Base-by-base conservation (phyloP, 805 yeast genomes). In the Hermanozyma aechmeae region DNA sequence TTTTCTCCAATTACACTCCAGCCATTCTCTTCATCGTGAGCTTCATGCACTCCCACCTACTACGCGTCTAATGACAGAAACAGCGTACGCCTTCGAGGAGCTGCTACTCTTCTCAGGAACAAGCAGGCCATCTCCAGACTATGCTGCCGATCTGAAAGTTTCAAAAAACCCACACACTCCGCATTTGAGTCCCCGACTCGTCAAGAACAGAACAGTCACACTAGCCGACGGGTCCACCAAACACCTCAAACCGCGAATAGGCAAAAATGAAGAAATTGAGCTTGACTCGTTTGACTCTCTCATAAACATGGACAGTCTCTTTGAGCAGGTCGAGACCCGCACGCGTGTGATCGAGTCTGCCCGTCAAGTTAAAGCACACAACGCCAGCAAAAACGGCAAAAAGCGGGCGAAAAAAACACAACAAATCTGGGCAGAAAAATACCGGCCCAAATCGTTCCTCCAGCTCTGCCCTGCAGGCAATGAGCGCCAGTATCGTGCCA, bases 391-490 rank as follows among this genome's bases (percentile, higher is more conserved):
- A 17, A 10, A 17, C 20, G 20, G 9, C 9, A 10, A 17, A 10
- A 7, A 17, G 7, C 9, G 9, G 9, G 20, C 7, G 10, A 17
- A 17, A 10, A 17, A 17, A 17, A 7, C 7, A 7, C 20, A 17
- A 7, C 42, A 40, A 18, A 31, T 50, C 16, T 62, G 67, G 67
- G 41, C 64, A 2, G 68, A 62, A 23, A 61, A 61, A 42, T 62
- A 62, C 35, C 39, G 53, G 17, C 69, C 69, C 4, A 34, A 30
- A 10, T 34, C 39, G 13, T 62, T 51, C 35, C 29, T 61, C 9
- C 53, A 59, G 27, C 43, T 63, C 24, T 61, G 68, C 35, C 50
- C 65, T 0, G 68, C 63, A 2, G 69, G 68, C n/a, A 62, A 63
- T 37, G 69, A 63, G 35, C 51, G 45, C 24, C 65, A 48, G 35